Percentiles rank a stretch among this genome's conserved stretches.
phyloP scores from a whole-genome alignment of 805 yeast species.

The Scheffersomyces lignosus region DNA sequence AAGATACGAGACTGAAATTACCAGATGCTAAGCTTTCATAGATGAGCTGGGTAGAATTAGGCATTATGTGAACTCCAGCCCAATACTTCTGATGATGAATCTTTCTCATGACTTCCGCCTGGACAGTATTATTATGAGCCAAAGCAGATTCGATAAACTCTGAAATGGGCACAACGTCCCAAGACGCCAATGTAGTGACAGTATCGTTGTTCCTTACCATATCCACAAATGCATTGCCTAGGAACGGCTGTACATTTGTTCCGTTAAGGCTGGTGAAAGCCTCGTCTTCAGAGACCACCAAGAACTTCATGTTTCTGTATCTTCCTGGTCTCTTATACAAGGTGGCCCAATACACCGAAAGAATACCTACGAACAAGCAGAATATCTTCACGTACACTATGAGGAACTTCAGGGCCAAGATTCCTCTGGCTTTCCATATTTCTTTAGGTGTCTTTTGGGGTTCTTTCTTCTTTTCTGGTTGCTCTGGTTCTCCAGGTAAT shows the following conservation, averaged over 20 bases:
- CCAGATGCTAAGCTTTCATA: constrained; percentile 15
- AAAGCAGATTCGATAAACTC: constrained; percentile 15
- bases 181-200: constrained; percentile 16
- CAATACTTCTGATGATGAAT: constrained; percentile 32
- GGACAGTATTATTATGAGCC: constrained; percentile 16
- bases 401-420: constrained; percentile 9
- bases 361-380: constrained; percentile 26
- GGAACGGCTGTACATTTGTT: constrained; percentile 15
- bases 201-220: constrained; percentile 13
- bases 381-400: constrained; percentile 20
- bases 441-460: constrained; percentile 4
- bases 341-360: constrained; percentile 45
- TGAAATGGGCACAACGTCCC: constrained; percentile 12
- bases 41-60: constrained; percentile 25
- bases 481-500: too few species aligned
- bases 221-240: constrained; percentile 17
- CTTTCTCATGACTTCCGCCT: constrained; percentile 16
- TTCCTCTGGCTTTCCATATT: neutral
- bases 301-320: constrained; percentile 31
- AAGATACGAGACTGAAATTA: constrained; percentile 6
- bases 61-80: constrained; percentile 26
- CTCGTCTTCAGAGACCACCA: constrained; percentile 37
- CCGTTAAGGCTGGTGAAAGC: constrained; percentile 15
- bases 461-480: neutral
- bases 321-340: constrained; percentile 29